Conservation (phyloP, 2,329 filamentous ascomycete genomes). For the Exophiala sideris region DNA sequence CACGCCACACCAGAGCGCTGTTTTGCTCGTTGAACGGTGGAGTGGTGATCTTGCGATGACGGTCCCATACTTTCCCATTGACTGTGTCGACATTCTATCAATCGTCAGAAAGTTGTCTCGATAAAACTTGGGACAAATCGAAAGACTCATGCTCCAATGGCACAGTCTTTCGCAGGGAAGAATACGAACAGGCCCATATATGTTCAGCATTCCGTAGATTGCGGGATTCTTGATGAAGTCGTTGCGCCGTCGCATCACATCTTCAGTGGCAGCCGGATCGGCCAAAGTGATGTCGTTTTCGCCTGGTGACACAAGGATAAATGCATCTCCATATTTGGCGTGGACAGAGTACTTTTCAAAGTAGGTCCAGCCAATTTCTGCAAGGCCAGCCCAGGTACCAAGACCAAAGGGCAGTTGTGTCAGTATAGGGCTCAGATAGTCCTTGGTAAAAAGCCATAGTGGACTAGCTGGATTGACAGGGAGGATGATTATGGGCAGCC, state of each 20-base stretch:
- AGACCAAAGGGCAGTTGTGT: constrained; percentile 16
- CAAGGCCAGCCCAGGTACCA: constrained; percentile 13
- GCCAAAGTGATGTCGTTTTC: constrained; percentile 20
- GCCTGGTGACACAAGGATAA: constrained; percentile 21
- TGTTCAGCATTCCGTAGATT: constrained; percentile 19
- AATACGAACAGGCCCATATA: constrained; percentile 10
- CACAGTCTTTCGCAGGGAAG: too few species aligned
- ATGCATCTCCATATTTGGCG: constrained; percentile 17
- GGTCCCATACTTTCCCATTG: constrained; percentile 36
- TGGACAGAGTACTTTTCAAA: constrained; percentile 9
- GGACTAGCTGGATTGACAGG: constrained; percentile 18
- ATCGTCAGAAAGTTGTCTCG: too few species aligned
- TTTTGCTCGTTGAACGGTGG: constrained; percentile 46
- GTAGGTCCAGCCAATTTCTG: constrained; percentile 22
- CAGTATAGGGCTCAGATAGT: constrained; percentile 9
- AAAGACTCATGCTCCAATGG: too few species aligned
- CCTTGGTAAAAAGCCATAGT: constrained; percentile 16
- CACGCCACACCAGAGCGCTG: constrained; percentile 40
- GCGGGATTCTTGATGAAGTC: constrained; percentile 21
- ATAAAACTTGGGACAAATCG: too few species aligned
- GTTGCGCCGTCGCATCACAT: constrained; percentile 13
- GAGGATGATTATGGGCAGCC: constrained; percentile 19
- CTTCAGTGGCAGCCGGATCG: constrained; percentile 13
- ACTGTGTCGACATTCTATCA: constrained; percentile 19
- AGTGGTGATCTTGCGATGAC: constrained; percentile 43